Conservation (phyloP, 192 early-diverging fungal species). For the Backusella sp. region DNA sequence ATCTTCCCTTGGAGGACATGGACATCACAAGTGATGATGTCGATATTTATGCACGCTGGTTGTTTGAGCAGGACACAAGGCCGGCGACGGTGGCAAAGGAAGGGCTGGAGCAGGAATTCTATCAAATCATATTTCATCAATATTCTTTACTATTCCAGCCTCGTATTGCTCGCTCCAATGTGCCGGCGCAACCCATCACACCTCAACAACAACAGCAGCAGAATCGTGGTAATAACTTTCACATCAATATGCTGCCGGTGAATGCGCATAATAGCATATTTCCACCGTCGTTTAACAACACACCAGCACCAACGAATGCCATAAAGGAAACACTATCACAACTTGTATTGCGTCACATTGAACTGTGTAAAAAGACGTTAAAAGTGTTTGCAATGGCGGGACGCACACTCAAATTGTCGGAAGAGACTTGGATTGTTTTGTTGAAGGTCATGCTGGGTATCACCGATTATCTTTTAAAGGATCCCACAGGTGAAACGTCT, state of each 20-base stretch:
- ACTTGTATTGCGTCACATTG: slow-evolving; percentile 59
- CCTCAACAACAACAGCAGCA: neutral
- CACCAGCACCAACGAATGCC: neutral
- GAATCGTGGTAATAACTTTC: neutral
- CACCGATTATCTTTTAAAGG: slow-evolving; percentile 66
- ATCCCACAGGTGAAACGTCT: slow-evolving; percentile 42
- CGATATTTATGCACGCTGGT: slow-evolving; percentile 75
- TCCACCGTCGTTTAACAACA: slow-evolving; percentile 5
- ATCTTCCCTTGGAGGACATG: slow-evolving; percentile 74
- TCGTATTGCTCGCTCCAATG: slow-evolving; percentile 27
- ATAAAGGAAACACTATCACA: slow-evolving; percentile 30
- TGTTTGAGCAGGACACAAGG: slow-evolving; percentile 58
- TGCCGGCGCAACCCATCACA: neutral
- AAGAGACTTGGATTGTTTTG: slow-evolving; percentile 79
- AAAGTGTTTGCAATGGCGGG: slow-evolving; percentile 61
- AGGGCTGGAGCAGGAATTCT: slow-evolving; percentile 65
- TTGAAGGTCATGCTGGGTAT: slow-evolving; percentile 80
- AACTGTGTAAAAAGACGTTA: slow-evolving; percentile 72
- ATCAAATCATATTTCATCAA: slow-evolving; percentile 75
- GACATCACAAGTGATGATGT: slow-evolving; percentile 62
- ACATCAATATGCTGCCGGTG: slow-evolving; percentile 7
- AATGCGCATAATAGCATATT: slow-evolving; percentile 3
- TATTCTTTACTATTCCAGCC: slow-evolving; percentile 72
- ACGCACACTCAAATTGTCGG: slow-evolving; percentile 61
- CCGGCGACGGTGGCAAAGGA: slow-evolving; percentile 59